Evolutionary conservation across 176 grass and related monocot genomes (phyloP), one percentile per base, ranked within the genome.

Genomic region (Typha latifolia): DNA sequence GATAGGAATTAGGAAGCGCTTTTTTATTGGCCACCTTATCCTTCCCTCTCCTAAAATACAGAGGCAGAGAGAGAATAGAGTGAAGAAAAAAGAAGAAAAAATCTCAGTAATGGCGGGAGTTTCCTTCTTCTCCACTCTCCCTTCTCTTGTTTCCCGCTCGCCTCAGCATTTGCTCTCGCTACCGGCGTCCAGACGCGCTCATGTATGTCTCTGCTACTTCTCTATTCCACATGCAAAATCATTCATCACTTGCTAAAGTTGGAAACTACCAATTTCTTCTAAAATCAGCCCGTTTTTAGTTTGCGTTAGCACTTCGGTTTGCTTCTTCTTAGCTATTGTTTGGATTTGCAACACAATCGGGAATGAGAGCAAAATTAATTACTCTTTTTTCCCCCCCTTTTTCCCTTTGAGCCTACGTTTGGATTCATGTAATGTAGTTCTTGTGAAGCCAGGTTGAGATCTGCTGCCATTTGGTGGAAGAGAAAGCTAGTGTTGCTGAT

Each of bases 91-190:
- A 57, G 0, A 57, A 14, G 15, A 14, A 59, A 4, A 21, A 4
- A 0, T 19, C 18, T 22, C 18, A 21, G 14, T 52, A 75, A 95
- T 95, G 91, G 79, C 83, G 66, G 78, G 91, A 34, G 69, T 87
- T 18, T 69, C 14, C 62, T 80, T 82, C 37, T 31, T 95, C 72
- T 90, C 81, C 0, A 51, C 81, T 5, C 66, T 82, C 57, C 85
- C 49, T 75, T 66, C 80, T 78, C 1, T 78, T 72, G 15, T 61
- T 61, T 24, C 82, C 76, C 20, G 57, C 63, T 26, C 47, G 15
- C 70, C 78, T 64, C 67, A 67, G 76, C 34, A 20, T 71, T 55
- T 69, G 13, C 21, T 64, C 53, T 70, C 69, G 0, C 66, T 67
- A 12, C 72, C 84, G 12, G 73, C 78, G 9, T 75, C 65, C 18